Evolutionary conservation across 2,329 filamentous ascomycete species (phyloP).

Genomic region (Clonostachys rhizophaga): DNA sequence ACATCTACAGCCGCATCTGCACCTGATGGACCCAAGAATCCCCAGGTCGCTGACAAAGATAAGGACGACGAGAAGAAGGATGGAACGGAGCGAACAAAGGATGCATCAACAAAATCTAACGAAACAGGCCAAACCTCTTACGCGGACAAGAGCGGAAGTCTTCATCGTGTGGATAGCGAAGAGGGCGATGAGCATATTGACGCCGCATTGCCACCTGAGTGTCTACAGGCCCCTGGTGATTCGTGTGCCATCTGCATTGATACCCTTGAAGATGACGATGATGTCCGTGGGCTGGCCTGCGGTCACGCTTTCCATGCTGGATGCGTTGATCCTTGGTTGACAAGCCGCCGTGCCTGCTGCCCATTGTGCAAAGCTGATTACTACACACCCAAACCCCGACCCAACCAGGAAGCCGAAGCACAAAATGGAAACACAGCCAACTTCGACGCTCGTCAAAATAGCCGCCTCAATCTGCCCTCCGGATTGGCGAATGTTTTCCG

Average conservation of each 20-base stretch:
- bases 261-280: conserved; percentile 88
- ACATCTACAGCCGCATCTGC: background rate
- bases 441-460: conserved; percentile 29
- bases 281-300: conserved; percentile 88
- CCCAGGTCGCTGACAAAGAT: conserved; percentile 6
- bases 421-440: conserved; percentile 8
- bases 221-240: conserved; percentile 79
- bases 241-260: conserved; percentile 97
- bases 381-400: conserved; percentile 86
- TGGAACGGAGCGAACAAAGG: conserved; percentile 6
- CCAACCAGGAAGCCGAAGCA: conserved; percentile 37
- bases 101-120: background rate
- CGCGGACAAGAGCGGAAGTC: conserved; percentile 13
- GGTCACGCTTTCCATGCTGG: conserved; percentile 98
- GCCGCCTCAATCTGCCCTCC: conserved; percentile 43
- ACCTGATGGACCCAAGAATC: too few relatives aligned
- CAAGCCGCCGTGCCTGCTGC: conserved; percentile 88
- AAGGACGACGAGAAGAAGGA: conserved; percentile 9
- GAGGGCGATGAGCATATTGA: conserved; percentile 81
- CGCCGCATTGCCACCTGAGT: conserved; percentile 74
- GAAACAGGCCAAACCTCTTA: conserved; percentile 10
- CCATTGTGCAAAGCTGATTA: conserved; percentile 98
- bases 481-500: conserved; percentile 17
- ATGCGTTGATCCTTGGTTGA: conserved; percentile 95
- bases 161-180: conserved; percentile 49